Evolutionary conservation across 441 rosid species (phyloP), one percentile per base, ranked within the genome.

Genomic region (Hypseocharis bilobata): DNA sequence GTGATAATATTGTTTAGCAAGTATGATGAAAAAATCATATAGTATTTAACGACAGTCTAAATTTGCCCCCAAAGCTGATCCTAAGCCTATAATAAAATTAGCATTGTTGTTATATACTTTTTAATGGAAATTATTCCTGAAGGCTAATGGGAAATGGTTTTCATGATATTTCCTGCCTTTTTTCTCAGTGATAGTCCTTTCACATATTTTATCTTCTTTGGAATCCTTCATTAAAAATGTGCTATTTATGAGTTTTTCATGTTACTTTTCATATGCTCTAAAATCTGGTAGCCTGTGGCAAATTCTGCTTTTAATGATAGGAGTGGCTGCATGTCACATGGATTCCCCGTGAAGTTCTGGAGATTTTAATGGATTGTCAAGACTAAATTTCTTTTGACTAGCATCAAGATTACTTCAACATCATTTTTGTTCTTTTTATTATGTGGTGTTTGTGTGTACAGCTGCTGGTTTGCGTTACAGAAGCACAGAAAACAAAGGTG

Each of bases 391-490:
- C 11, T 6, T 36, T 36, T 36, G 7, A 7, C 14, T 36, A 7
- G 42, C 11, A 7, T 36, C 42, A 36, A 7, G 7, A 36, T 36
- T 8, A 36, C 2, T n/a, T n/a, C n/a, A 0, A 36, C 0, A 8
- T 40, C 3, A 40, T 0, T 40, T 40, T 1, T 40, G n/a, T 40
- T 10, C 14, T 10, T 0, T 0, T 40, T 8, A 2, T 3, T 40
- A n/a, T 3, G 1, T 42, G 27, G 4, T 67, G 25, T 16, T 61
- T 32, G 27, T 49, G 38, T 59, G 0, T 72, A 70, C 83, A 87
- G 96, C 85, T 64, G 92, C 88, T 59, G 79, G 86, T 16, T 77
- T 87, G 82, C 78, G 91, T 65, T 73, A 72, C 17, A 87, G 96
- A 79, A 84, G 76, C 71, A 0, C 8, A 16, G 92, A 86, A 65